Evolutionary conservation across 2,329 filamentous ascomycete genomes (phyloP), one percentile per base, ranked within the genome.

Genomic region (Aureobasidium namibiae): DNA sequence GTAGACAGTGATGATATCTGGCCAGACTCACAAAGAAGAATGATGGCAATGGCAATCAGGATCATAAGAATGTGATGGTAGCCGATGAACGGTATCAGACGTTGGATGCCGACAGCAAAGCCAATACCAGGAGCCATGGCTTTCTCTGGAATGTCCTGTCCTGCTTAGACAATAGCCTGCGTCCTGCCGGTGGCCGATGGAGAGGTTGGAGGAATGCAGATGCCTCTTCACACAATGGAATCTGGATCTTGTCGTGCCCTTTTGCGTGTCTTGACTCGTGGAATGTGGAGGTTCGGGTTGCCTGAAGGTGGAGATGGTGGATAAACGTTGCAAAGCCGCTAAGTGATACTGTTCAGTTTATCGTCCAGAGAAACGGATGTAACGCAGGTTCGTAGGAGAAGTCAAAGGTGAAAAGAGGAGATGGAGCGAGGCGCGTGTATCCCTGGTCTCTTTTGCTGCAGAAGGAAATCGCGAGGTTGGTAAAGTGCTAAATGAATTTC

Each of bases 21-120:
- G 42, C 48, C 26, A 23, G 34, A 82, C 90, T 77, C 80, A 96
- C 92, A 97, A 65, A 99, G 81, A 71, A 99, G 79, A 74, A 99
- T 95, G 69, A 99, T 96, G 46, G 92, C 84, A 61, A 96, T 79
- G 59, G 89, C 92, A 70, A 99, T 96, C 65, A 99, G 78, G 67
- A 99, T 90, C 94, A 99, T 99, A 73, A 99, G 83, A 65, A 97
- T 88, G 84, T 99, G 84, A 70, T 87, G 84, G 84, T 85, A 86
- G 63, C 83, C 83, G 64, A 86, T 75, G 71, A 83, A 78, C 61
- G 82, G 81, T 72, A 85, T 75, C 67, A 85, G 75, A 67, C 81
- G 74, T 71, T 78, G 76, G 66, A 80, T 75, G 69, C 76, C 77
- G 62, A 80, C 75, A 26, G 78, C 76, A 67, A 80, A 80, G 64